phyloP scores from a whole-genome alignment of 2,329 filamentous ascomycete species.

The Fusarium azukiicola region DNA sequence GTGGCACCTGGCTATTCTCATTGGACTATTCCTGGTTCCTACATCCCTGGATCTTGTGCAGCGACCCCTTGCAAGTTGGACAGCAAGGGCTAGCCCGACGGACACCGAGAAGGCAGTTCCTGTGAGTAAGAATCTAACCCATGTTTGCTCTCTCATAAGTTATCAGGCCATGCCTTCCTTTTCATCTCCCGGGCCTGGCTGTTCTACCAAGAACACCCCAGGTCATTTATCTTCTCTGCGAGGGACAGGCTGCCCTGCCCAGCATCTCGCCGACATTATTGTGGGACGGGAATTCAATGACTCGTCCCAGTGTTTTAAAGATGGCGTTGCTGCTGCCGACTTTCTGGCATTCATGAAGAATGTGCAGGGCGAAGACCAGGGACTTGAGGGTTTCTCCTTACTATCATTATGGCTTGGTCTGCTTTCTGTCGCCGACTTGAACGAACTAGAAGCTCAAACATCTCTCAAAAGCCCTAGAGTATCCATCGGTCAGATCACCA shows the following conservation, averaged over 20 bases:
- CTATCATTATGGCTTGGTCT: background rate
- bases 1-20: slow-evolving; percentile 8
- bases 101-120: background rate
- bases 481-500: fast-evolving
- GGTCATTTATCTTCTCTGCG: fast-evolving
- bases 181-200: fast-evolving
- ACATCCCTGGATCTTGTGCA: slow-evolving; percentile 5
- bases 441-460: background rate
- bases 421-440: background rate
- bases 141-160: background rate
- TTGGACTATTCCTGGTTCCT: slow-evolving; percentile 23
- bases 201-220: fast-evolving
- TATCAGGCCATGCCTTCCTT: background rate
- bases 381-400: fast-evolving
- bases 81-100: too few relatives aligned
- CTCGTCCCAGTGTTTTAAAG: fast-evolving
- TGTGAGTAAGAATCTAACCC: background rate
- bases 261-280: background rate
- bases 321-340: fast-evolving
- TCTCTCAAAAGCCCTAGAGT: fast-evolving
- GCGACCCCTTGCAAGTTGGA: background rate
- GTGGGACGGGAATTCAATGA: background rate
- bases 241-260: background rate
- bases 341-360: background rate
- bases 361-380: background rate